Base-by-base conservation (phyloP, 495 filamentous ascomycete genomes). In the Filosporella fistucella region DNA sequence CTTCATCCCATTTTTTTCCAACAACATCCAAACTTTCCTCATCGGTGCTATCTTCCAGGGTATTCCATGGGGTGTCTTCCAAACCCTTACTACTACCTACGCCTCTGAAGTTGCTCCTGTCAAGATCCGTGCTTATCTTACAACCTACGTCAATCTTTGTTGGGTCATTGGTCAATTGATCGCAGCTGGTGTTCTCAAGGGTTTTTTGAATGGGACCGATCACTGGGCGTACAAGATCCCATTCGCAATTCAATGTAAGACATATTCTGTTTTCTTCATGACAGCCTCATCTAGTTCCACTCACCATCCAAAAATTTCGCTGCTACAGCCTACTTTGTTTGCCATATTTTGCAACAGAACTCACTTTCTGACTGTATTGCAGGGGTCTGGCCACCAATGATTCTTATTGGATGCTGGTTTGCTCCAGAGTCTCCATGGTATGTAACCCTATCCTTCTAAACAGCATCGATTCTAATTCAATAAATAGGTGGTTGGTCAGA, bases 31-130 rank as follows among this genome's bases (percentile, higher is more conserved):
- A 30, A 61, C 77, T 4, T 70, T 89, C 32, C 67, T 84, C 9
- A 76, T 73, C 6, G 84, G 77, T 24, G 83, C 82, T 57, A 74
- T 88, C 29, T 68, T 89, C 40, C 76, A 78, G 41, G 85, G 85
- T 47, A 78, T 89, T 47, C 83, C 85, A 1, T 88, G 84, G 84
- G 85, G 47, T 83, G 52, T 33, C 42, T 65, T 76, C 41, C 78
- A 75, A 62, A 85, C 81, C 2, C 64, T 85, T 25, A 79, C 81
- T 35, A 74, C 80, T 47, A 80, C 81, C n/a, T 88, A 88, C 46
- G 84, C 84, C 16, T 80, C 81, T 24, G 84, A 88, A 59, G 80
- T 85, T 16, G 72, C 69, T 22, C 83, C 83, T 4, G 71, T 82
- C 32, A 35, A 35, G 13, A n/a, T 35, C 18, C 32, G 32, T n/a